These are phyloP conservation scores for Hypoxylon sp. DNA, from an alignment of 2,329 filamentous ascomycete genomes.

Conservation along the genomic window DNA sequence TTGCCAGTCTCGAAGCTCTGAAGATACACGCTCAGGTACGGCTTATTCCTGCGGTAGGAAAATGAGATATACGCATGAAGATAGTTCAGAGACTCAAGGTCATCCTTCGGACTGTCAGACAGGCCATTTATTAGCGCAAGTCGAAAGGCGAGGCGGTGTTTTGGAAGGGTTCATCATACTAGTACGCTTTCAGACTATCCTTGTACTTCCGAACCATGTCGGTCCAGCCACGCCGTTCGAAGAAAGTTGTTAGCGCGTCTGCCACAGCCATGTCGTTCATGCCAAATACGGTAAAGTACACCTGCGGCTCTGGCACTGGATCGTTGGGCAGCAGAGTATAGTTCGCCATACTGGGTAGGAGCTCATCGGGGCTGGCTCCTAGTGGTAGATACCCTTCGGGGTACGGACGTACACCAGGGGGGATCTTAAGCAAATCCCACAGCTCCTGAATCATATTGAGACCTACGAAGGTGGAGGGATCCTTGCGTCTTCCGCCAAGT, in stretches of 20 bases:
- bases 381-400: slow-evolving; percentile 9
- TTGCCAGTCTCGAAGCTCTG: slow-evolving; percentile 15
- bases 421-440: slow-evolving; percentile 14
- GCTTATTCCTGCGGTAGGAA: slow-evolving; percentile 14
- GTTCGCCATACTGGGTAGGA: slow-evolving; percentile 12
- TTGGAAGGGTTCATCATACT: background rate
- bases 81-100: slow-evolving; percentile 6
- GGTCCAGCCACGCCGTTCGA: slow-evolving; percentile 10
- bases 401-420: slow-evolving; percentile 5
- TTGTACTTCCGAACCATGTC: slow-evolving; percentile 13
- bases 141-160: background rate
- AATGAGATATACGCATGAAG: slow-evolving; percentile 15
- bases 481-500: slow-evolving; percentile 5
- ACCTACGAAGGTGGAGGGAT: background rate
- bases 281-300: slow-evolving; percentile 15
- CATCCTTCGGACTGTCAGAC: slow-evolving; percentile 2
- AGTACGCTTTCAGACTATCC: slow-evolving; percentile 15
- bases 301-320: slow-evolving; percentile 4
- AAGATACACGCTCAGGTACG: slow-evolving; percentile 12
- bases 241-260: slow-evolving; percentile 16
- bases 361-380: slow-evolving; percentile 5
- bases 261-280: slow-evolving; percentile 19
- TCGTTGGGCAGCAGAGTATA: slow-evolving; percentile 11
- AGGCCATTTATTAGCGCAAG: background rate
- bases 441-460: slow-evolving; percentile 7